Base-by-base conservation (phyloP, 2,329 filamentous ascomycete genomes). In the Colletotrichum navitas region DNA sequence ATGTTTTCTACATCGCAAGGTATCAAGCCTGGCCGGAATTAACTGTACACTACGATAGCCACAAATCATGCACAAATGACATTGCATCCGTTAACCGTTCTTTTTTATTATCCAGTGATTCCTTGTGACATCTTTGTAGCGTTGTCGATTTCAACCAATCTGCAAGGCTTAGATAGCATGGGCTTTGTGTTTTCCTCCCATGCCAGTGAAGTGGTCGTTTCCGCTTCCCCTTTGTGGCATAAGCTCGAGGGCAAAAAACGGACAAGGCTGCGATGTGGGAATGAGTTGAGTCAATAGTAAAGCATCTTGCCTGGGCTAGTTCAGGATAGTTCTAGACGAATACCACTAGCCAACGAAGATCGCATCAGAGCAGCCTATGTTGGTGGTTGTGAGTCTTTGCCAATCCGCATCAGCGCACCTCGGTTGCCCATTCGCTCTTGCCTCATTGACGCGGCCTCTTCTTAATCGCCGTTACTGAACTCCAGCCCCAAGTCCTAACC, bases 401-500 rank as follows among this genome's bases (percentile, higher is more conserved):
- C 7, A n/a, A n/a, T n/a, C 16, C 21, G 2, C 21, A 12, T n/a
- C 3, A 8, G 43, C 4, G 14, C 21, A 24, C 24, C 10, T 5
- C 43, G 11, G 16, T 24, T 21, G 43, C 21, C 43, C 43, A 11
- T 47, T n/a, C 21, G 1, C 43, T n/a, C 47, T 16, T 51, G 47
- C 24, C 24, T 29, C 14, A 16, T 29, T 8, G 24, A 18, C 1
- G n/a, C 24, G 12, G 6, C 26, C 18, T 52, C 21, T n/a, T 24
- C 8, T 36, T 21, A 8, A 55, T 55, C 32, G 21, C 11, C 21
- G 12, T 55, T 18, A 55, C 32, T n/a, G 12, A 32, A 39, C 52
- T n/a, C 32, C 32, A 24, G 34, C n/a, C 12, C 34, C 41, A 8
- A 74, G 73, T 11, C 81, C 81, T 66, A 91, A 75, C 68, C 85